Evolutionary conservation across 1,139 yeast genomes (phyloP).

Genomic region (Saccharomycopsis crataegensis): DNA sequence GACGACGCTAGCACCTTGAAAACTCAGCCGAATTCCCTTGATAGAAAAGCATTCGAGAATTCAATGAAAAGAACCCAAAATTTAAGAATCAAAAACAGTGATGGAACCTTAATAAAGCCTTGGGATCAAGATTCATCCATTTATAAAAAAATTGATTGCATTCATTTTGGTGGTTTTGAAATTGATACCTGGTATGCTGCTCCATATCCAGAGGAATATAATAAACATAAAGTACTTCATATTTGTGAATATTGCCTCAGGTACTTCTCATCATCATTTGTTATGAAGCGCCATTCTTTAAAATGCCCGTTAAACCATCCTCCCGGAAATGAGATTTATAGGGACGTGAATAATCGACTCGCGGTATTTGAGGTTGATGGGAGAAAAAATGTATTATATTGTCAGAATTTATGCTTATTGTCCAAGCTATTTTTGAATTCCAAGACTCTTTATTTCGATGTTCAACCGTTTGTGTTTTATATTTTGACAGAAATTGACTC

Average conservation of each 20-base stretch:
- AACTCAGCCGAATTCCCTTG: conserved; percentile 52
- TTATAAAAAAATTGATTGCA: conserved; percentile 35
- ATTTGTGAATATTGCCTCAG: conserved; percentile 83
- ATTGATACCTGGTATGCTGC: conserved; percentile 91
- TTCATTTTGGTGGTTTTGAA: conserved; percentile 64
- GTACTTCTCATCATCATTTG: conserved; percentile 67
- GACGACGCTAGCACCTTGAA: conserved; percentile 54
- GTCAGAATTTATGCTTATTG: conserved; percentile 83
- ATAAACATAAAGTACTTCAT: conserved; percentile 52
- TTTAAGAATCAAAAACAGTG: conserved; percentile 23
- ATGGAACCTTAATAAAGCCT: conserved; percentile 22
- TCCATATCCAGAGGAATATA: conserved; percentile 87
- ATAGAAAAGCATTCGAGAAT: conserved; percentile 41
- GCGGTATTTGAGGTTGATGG: conserved; percentile 97
- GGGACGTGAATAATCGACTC: conserved; percentile 67
- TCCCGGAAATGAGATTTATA: conserved; percentile 94
- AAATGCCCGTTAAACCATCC: conserved; percentile 81
- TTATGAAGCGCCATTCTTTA: conserved; percentile 59
- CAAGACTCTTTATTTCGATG: conserved; percentile 92
- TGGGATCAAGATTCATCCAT: neutral
- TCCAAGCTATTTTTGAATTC: conserved; percentile 89
- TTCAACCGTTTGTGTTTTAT: conserved; percentile 91
- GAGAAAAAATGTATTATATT: conserved; percentile 91
- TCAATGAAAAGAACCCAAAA: conserved; percentile 29
- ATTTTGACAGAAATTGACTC: conserved; percentile 67